Base-by-base conservation (phyloP, 345 rosid species). In the Raphanus raphanistrum region DNA sequence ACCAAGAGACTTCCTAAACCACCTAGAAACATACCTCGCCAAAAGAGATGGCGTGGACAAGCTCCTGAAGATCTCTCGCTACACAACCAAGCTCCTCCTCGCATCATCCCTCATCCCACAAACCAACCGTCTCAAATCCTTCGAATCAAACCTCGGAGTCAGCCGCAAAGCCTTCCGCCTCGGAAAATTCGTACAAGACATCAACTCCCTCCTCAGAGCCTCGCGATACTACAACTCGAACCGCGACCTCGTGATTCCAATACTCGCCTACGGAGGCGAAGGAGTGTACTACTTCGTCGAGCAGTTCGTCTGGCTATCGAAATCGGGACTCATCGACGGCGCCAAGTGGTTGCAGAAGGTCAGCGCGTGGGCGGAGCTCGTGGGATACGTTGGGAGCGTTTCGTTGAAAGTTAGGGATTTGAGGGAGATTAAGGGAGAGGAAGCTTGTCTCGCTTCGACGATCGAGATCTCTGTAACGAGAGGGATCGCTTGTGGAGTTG, bases 131-230 rank as follows among this genome's bases (percentile, higher is more conserved):
- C 88, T 94, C 76, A 88, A 86, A 83, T 83, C 82, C 84, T 94
- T 94, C 86, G 98, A 94, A 71, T 90, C 98, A 7, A 92, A 91
- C 63, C 97, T 92, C 38, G 98, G 97, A 16, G 83, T 94, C 41
- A 94, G 97, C 61, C 98, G 97, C 35, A 94, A 94, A 82, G 98
- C 98, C 32, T 94, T 94, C 76, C 93, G 97, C 38, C 88, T 94
- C 10, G 97, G 97, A 0, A 94, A 94, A 85, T 94, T 92, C 79
- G 84, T 94, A 6, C 97, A 94, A 71, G 97, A 90, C 81, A 76
- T 90, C 43, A 94, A 92, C 86, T 88, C 91, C n/a, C n/a, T n/a
- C 1, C 63, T 94, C 4, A 82, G 97, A 26, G 71, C 50, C 75
- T 85, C 95, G 10, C 79, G 62, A 54, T 81, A 89, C 58, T 77